Evolutionary conservation across 495 filamentous ascomycete genomes (phyloP), one percentile per base, ranked within the genome.

Genomic region (Hyphodiscus hymeniophilus): DNA sequence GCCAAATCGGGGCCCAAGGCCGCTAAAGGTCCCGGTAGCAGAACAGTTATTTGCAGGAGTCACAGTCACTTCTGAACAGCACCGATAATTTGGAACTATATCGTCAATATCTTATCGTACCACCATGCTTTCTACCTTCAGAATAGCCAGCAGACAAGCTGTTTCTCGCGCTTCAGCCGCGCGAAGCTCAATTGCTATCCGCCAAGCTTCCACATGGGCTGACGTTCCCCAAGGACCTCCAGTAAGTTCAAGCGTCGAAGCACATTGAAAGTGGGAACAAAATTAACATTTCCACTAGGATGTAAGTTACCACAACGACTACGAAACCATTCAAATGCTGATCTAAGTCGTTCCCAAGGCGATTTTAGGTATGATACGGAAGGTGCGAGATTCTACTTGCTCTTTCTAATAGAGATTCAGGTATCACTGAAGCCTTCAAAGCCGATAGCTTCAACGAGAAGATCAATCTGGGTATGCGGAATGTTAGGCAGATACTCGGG

Each of bases 391-490:
- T 18, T 23, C 34, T 22, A 18, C 22, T 16, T 52, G 39, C 42
- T 45, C 38, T 51, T 49, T 45, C 32, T 52, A 23, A 55, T 22
- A 12, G 41, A 1, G 22, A 41, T 56, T 24, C 54, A 77, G 91
- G 91, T 72, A 94, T 98, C 72, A 97, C 92, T 43, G 92, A 98
- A 72, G 92, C 92, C 42, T 98, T 92, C 85, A 98, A 97, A 77
- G 88, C 90, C 61, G 91, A 98, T 62, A 75, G 68, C 53, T 88
- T 92, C 68, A 69, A 80, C 45, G 76, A 91, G 69, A 98, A 98
- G 81, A 95, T 97, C 75, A 97, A 96, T 72, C 76, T 98, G 45
- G 90, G 89, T 82, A 78, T 72, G 66, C 45, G 3, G 30, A 34
- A 43, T 11, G 17, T 28, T 38, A 2, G 2, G 3, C 10, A 28